Percentiles rank a stretch among this genome's conserved stretches.
These are phyloP conservation scores for Ascochyta lentis DNA, from an alignment of 2,329 filamentous ascomycete genomes.

Conservation along the genomic window DNA sequence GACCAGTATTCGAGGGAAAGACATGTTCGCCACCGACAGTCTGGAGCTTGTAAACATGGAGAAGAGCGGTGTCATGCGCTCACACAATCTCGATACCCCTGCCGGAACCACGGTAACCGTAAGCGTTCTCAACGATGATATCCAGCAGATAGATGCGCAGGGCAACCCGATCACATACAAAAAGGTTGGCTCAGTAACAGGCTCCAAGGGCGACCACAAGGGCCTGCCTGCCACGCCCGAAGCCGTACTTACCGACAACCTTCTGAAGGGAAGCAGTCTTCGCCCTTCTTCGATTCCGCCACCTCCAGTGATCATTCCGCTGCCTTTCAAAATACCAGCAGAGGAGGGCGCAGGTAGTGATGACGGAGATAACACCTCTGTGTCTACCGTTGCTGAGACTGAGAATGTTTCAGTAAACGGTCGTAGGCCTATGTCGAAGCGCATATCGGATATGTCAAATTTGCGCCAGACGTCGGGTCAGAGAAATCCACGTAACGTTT, in stretches of 20 bases:
- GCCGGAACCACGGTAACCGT: slow-evolving; percentile 59
- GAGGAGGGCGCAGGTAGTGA: slow-evolving; percentile 52
- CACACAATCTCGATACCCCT: slow-evolving; percentile 37
- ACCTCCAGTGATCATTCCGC: slow-evolving; percentile 64
- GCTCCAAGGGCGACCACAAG: slow-evolving; percentile 1
- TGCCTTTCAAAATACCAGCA: slow-evolving; percentile 69
- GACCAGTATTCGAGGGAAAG: slow-evolving; percentile 42
- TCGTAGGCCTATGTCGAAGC: slow-evolving; percentile 46
- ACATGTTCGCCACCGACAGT: slow-evolving; percentile 52
- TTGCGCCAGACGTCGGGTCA: slow-evolving; percentile 30
- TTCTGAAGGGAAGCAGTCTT: slow-evolving; percentile 24
- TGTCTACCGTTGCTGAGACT: slow-evolving; percentile 62
- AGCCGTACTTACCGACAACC: slow-evolving; percentile 1
- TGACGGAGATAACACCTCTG: slow-evolving; percentile 58
- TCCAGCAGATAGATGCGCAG: slow-evolving; percentile 42
- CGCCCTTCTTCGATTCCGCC: slow-evolving; percentile 49
- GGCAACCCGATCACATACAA: slow-evolving; percentile 33
- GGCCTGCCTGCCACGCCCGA: slow-evolving; percentile 12
- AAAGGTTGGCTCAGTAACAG: background rate
- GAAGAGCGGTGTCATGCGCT: slow-evolving; percentile 52
- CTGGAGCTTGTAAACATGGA: slow-evolving; percentile 65
- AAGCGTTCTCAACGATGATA: slow-evolving; percentile 60
- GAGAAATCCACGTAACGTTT: slow-evolving; percentile 24
- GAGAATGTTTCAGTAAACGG: slow-evolving; percentile 18
- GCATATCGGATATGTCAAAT: slow-evolving; percentile 39